Evolutionary conservation across 805 yeast genomes (phyloP), one percentile per base, ranked within the genome.

Genomic region (Zygoascus tannicola): DNA sequence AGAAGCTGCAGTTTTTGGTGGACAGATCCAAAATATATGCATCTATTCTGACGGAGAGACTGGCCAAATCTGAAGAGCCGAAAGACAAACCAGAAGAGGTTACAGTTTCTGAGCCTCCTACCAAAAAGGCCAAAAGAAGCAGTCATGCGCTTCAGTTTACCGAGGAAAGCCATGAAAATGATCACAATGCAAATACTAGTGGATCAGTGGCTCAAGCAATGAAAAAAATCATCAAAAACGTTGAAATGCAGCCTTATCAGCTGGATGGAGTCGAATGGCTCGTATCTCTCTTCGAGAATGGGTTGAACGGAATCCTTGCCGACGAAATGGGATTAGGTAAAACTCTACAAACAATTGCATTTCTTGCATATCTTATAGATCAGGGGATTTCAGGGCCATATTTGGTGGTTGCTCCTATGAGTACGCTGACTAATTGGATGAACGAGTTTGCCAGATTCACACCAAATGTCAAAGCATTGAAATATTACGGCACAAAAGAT

Each of bases 321-420:
- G 97, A 92, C 64, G 97, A 90, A 61, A 90, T 90, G 98, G 97
- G 97, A 0, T 67, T 90, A 21, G 98, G 98, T 1, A 90, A 90
- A 59, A 92, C 98, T 0, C 62, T 90, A 5, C 95, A 92, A 60
- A 81, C 92, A 35, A 85, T 90, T 44, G 74, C 95, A 0, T 70
- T 90, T 59, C 66, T 92, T 57, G 87, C 97, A 1, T 79, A 82
- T 57, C 70, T 92, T 56, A 85, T 85, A 57, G 81, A 84, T 52
- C 60, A 62, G n/a, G 71, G 69, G n/a, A 68, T 69, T 39, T 59
- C 62, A 1, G 94, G 94, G 0, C 97, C 97, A 1, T 97, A 92
- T 69, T 67, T 92, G 48, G 83, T 92, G 23, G 90, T 92, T 28
- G 97, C 92, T 20, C 99, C 99, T 1, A 78, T 97, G 0, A 90